Evolutionary conservation across 1,284 basidiomycete species (phyloP), one percentile per base, ranked within the genome.

Genomic region (Leucoagaricus sp.): DNA sequence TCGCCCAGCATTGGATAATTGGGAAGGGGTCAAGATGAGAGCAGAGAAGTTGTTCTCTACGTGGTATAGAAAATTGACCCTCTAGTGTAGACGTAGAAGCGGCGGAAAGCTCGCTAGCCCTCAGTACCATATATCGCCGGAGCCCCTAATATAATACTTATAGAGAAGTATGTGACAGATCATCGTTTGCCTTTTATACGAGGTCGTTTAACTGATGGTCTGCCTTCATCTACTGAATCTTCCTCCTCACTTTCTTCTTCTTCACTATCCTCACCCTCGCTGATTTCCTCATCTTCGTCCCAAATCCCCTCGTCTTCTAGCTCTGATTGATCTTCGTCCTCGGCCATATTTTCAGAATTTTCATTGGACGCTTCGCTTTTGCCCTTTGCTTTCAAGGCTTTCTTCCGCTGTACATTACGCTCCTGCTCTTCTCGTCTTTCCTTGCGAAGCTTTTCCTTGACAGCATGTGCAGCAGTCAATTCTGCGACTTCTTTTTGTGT

Each of bases 1-100:
- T 10, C 81, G 96, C 47, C 96, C 96, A 0, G 96, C 96, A 1
- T 72, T 98, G 38, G 95, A 98, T 68, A 91, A 81, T 64, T 93
- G 91, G 87, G 94, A 97, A 66, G 92, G 92, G 13, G 76, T 93
- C 15, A 85, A 85, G 64, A 92, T 98, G 87, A 84, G 91, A 57
- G 65, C 78, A 28, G 76, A 78, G 58, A 71, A 74, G 28, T 79
- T 85, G 45, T 84, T 79, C 69, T 68, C 70, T 23, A 74, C 72
- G 48, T 77, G 80, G 71, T 74, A 74, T 52, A 60, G 61, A 61
- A 58, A 58, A 57, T 51, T 51, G 31, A 49, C 52, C 12, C 53
- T 47, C 48, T 57, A 38, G 45, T 12, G 15, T 44, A 10, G 17
- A 53, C 17, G 15, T 44, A 10, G 17, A 23, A 10, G 23, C 19